Evolutionary conservation across 192 early-diverging fungal species (phyloP), one percentile per base, ranked within the genome.

Genomic region (Backusella tarrabulga): DNA sequence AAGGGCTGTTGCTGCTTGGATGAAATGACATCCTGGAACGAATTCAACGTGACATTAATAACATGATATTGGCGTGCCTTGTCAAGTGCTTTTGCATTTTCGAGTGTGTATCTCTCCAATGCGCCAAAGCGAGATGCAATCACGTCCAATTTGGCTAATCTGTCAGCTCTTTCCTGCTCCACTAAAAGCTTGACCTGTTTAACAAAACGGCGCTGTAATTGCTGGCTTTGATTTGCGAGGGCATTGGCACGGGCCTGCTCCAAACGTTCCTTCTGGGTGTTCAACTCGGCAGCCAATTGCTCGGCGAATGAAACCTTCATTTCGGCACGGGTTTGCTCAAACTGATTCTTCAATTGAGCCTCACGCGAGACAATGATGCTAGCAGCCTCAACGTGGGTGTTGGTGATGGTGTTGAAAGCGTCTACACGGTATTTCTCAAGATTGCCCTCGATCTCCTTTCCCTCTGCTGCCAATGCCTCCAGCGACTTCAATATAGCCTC

Each of bases 131-230:
- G 92, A 34, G 92, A 79, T 69, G 88, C 87, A 63, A 98, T 88
- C 68, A 91, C 88, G 78, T 96, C 94, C 56, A 98, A 77, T 35
- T 91, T 87, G 8, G 95, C 94, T 76, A 98, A 84, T 29, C 96
- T 91, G 12, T 95, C 94, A 23, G 88, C 89, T 69, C 96, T 92
- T 86, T 98, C 96, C 63, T 92, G 85, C 72, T 98, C 96, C 14
- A 98, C 92, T 54, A 89, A 85, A 35, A 83, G 82, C 63, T 90
- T 92, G 79, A 96, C 88, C 80, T 95, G 88, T 29, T 89, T 85
- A 71, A 90, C 87, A 88, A 93, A 98, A 60, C 86, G 86, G 60
- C 91, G 88, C 80, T 95, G 90, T 76, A 94, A 85, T 35, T 91
- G 86, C 71, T 88, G 85, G 35, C 86, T 87, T 80, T 96, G 92